Conservation (phyloP, 2,329 filamentous ascomycete genomes). For the Fulvia fulva region DNA sequence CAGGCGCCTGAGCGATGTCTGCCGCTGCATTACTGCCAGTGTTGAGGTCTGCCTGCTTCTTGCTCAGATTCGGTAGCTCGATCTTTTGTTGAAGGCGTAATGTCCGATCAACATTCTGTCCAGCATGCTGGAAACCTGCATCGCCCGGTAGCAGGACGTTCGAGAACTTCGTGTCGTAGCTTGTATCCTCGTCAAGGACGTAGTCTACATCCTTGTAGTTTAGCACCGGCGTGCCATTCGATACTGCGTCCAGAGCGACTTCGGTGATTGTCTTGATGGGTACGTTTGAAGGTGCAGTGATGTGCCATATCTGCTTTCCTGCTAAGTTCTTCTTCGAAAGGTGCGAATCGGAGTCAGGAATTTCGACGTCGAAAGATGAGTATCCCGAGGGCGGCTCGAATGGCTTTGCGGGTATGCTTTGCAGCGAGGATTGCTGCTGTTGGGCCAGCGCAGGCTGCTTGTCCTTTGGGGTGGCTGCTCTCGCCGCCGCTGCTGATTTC, state of each 20-base stretch:
- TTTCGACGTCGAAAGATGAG: slow-evolving; percentile 48
- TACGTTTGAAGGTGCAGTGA: slow-evolving; percentile 66
- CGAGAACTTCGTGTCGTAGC: slow-evolving; percentile 13
- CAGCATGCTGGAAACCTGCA: slow-evolving; percentile 33
- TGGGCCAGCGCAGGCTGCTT: not conserved
- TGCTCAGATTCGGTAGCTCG: slow-evolving; percentile 46
- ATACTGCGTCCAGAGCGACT: slow-evolving; percentile 58
- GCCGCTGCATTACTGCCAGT: slow-evolving; percentile 40
- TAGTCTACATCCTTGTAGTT: slow-evolving; percentile 63
- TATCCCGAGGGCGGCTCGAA: slow-evolving; percentile 42
- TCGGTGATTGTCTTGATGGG: slow-evolving; percentile 65
- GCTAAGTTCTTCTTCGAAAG: slow-evolving; percentile 54
- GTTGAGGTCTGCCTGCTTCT: slow-evolving; percentile 39
- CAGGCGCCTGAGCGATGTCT: slow-evolving; percentile 45
- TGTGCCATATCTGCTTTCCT: slow-evolving; percentile 77
- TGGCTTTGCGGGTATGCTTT: slow-evolving; percentile 21
- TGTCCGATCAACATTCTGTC: slow-evolving; percentile 53
- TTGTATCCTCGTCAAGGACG: slow-evolving; percentile 20
- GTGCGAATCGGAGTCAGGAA: slow-evolving; percentile 37
- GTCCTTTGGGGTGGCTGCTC: not conserved
- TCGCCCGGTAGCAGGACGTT: slow-evolving; percentile 24
- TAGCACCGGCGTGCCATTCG: slow-evolving; percentile 54
- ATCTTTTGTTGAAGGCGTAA: slow-evolving; percentile 64
- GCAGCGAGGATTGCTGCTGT: slow-evolving; percentile 1
- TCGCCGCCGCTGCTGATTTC: slow-evolving; percentile 5